Evolutionary conservation across 2,329 filamentous ascomycete species (phyloP).

Genomic region (Xylariaceae sp.): DNA sequence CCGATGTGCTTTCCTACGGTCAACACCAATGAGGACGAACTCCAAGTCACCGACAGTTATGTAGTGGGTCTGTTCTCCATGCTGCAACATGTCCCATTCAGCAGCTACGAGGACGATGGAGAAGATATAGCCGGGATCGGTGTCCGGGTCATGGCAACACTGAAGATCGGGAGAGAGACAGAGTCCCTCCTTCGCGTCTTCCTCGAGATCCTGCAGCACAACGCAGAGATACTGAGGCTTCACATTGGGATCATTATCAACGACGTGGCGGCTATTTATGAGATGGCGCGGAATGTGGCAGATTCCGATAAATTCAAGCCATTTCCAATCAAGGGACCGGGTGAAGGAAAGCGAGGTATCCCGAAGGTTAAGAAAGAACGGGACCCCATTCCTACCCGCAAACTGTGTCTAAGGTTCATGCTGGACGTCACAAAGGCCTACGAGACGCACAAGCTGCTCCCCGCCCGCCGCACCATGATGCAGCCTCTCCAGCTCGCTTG

Average conservation of each 20-base stretch:
- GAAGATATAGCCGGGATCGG: slow-evolving; percentile 47
- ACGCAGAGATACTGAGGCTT: slow-evolving; percentile 44
- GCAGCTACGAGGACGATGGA: slow-evolving; percentile 52
- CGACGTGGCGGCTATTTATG: slow-evolving; percentile 40
- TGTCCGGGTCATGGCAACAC: slow-evolving; percentile 45
- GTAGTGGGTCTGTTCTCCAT: slow-evolving; percentile 49
- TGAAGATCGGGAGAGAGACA: slow-evolving; percentile 42
- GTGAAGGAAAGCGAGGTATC: not conserved
- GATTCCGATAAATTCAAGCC: slow-evolving; percentile 13
- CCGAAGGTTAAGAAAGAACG: slow-evolving; percentile 9
- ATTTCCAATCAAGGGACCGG: not conserved
- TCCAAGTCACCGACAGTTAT: slow-evolving; percentile 32
- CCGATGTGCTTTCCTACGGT: too few relatives aligned
- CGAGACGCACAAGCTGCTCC: slow-evolving; percentile 46
- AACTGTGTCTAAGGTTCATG: slow-evolving; percentile 47
- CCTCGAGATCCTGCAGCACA: slow-evolving; percentile 44
- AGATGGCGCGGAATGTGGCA: slow-evolving; percentile 25
- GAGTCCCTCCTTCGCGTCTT: slow-evolving; percentile 49
- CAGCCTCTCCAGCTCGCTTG: slow-evolving; percentile 50
- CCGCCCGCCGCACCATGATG: slow-evolving; percentile 43
- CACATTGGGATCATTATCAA: slow-evolving; percentile 50
- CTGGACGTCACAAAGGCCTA: slow-evolving; percentile 46
- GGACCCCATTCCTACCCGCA: slow-evolving; percentile 40
- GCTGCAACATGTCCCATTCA: slow-evolving; percentile 48
- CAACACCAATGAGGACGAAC: too few relatives aligned